These are phyloP conservation scores for Phytophthora nicotianae DNA, from an alignment of 352 stramenopile species.

Conservation along the genomic window DNA sequence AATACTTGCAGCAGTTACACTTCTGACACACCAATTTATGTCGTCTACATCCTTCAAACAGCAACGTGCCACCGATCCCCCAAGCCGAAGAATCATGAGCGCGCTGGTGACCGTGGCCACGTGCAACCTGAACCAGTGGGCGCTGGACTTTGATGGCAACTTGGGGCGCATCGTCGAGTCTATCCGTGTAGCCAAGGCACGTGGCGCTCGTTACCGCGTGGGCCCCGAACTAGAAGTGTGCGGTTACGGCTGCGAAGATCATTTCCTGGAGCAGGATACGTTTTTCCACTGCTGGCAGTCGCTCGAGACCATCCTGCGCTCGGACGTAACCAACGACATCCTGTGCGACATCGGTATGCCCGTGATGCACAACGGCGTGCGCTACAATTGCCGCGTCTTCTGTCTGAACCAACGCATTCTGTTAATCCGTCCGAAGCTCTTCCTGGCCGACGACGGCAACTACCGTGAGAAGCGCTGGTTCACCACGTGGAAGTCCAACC, in stretches of 20 bases:
- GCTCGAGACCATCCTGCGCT: conserved; percentile 86
- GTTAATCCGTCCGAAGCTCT: conserved; percentile 94
- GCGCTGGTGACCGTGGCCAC: conserved; percentile 95
- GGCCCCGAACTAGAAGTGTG: conserved; percentile 98
- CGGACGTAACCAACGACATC: conserved; percentile 92
- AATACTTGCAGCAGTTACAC: background rate
- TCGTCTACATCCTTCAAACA: conserved; percentile 11
- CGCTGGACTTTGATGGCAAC: conserved; percentile 99
- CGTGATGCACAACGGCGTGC: conserved; percentile 94
- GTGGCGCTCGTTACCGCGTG: conserved; percentile 91
- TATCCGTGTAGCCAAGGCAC: conserved; percentile 89
- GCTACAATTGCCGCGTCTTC: conserved; percentile 98
- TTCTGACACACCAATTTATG: conserved; percentile 6
- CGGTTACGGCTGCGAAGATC: conserved; percentile 99
- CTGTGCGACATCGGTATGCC: conserved; percentile 99
- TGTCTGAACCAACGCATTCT: conserved; percentile 94
- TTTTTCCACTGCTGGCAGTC: conserved; percentile 98
- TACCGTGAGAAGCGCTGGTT: conserved; percentile 97
- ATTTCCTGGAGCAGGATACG: conserved; percentile 98
- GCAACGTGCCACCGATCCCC: conserved; percentile 6
- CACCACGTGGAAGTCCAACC: conserved; percentile 78
- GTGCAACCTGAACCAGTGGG: conserved; percentile 99
- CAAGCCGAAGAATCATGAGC: conserved; percentile 54
- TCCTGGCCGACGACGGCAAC: conserved; percentile 97
- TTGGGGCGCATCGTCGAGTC: conserved; percentile 91